Conservation (phyloP, 768 basidiomycete genomes). For the Boletus rufocinnamomeus region DNA sequence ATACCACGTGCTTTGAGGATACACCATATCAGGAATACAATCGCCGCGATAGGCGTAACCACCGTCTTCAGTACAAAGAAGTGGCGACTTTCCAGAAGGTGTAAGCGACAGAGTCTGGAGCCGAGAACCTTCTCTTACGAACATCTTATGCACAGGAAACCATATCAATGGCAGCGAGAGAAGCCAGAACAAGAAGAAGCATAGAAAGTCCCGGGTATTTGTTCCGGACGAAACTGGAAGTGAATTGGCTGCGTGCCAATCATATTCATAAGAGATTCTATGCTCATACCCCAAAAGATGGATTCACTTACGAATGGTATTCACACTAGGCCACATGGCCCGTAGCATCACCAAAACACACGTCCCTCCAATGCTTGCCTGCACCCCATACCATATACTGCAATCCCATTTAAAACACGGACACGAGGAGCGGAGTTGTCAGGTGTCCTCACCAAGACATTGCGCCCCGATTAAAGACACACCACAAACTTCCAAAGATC, state of each 20-base stretch:
- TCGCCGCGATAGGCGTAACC: conserved; percentile 67
- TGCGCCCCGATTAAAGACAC: conserved; percentile 71
- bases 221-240: conserved; percentile 76
- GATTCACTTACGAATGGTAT: conserved; percentile 56
- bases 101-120: conserved; percentile 4
- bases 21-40: conserved; percentile 77
- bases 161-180: conserved; percentile 77
- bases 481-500: conserved; percentile 77
- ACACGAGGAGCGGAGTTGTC: conserved; percentile 21
- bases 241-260: conserved; percentile 53
- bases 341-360: conserved; percentile 75
- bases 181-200: conserved; percentile 88
- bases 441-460: conserved; percentile 63
- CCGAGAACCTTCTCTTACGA: conserved; percentile 29
- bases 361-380: conserved; percentile 80
- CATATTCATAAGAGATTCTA: conserved; percentile 8
- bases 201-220: conserved; percentile 72
- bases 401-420: conserved; percentile 14
- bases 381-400: conserved; percentile 78
- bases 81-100: conserved; percentile 52
- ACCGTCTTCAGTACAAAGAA: conserved; percentile 80
- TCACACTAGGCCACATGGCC: conserved; percentile 74
- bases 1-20: conserved; percentile 77
- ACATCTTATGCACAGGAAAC: conserved; percentile 84
- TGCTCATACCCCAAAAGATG: conserved; percentile 1